Percentiles rank a stretch among this genome's conserved stretches.
Conservation (phyloP, 2,329 filamentous ascomycete species). For the Trichothecium sympodiale region DNA sequence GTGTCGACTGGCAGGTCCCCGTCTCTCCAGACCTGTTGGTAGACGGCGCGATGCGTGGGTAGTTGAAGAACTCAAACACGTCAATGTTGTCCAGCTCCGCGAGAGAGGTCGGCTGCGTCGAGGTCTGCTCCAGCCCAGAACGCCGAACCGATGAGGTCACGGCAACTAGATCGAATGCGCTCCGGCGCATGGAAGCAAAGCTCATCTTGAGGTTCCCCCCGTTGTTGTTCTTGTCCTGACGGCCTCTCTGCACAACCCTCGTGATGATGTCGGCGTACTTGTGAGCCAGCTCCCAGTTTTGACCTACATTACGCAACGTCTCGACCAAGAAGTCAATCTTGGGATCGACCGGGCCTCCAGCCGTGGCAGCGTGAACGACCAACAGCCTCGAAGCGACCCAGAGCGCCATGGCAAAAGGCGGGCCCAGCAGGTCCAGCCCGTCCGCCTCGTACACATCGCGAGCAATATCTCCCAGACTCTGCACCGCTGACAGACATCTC, state of each 20-base stretch:
- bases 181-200: constrained; percentile 27
- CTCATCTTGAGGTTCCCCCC: constrained; percentile 9
- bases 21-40: constrained; percentile 8
- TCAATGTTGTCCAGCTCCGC: constrained; percentile 31
- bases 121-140: constrained; percentile 25
- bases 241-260: constrained; percentile 23
- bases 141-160: constrained; percentile 22
- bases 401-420: constrained; percentile 31
- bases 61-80: constrained; percentile 34
- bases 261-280: constrained; percentile 29
- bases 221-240: constrained; percentile 16
- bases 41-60: constrained; percentile 20
- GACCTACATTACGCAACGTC: constrained; percentile 27
- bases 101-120: constrained; percentile 24
- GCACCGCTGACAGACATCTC: constrained; percentile 29
- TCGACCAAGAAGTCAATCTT: constrained; percentile 32
- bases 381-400: constrained; percentile 30
- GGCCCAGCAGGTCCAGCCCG: constrained; percentile 28
- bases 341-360: constrained; percentile 23
- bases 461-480: constrained; percentile 30
- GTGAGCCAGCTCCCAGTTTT: constrained; percentile 31
- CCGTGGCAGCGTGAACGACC: constrained; percentile 28
- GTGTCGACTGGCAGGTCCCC: constrained; percentile 11
- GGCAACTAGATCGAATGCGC: constrained; percentile 26
- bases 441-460: constrained; percentile 31